These are phyloP conservation scores for Monosporozyma solicola DNA, from an alignment of 805 yeast genomes.

Conservation along the genomic window DNA sequence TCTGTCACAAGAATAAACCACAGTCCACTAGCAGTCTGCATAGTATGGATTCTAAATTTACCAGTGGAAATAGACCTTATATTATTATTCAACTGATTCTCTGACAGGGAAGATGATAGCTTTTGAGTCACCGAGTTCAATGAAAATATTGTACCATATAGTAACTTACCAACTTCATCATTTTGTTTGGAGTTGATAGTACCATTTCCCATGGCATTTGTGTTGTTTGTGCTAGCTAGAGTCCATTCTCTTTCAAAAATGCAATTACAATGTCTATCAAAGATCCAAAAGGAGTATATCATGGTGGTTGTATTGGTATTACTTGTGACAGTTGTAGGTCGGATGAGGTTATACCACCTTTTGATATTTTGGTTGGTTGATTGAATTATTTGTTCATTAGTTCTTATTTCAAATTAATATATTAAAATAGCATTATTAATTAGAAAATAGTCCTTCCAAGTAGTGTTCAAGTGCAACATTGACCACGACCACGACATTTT, in stretches of 20 bases:
- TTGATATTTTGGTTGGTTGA: neutral
- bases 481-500: too few relatives aligned
- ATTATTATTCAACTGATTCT: conserved; percentile 27
- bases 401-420: too few relatives aligned
- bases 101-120: conserved; percentile 20
- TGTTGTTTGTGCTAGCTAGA: conserved; percentile 18
- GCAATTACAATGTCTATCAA: conserved; percentile 88
- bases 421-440: too few relatives aligned
- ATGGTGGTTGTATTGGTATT: neutral
- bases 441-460: too few relatives aligned
- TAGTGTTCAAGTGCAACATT: too few relatives aligned
- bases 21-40: conserved; percentile 71
- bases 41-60: conserved; percentile 67
- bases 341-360: conserved; percentile 31
- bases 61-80: conserved; percentile 49
- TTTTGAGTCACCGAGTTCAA: conserved; percentile 65
- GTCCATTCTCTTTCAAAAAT: conserved; percentile 72
- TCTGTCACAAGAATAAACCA: conserved; percentile 72
- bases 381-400: too few relatives aligned
- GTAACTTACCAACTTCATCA: conserved; percentile 66
- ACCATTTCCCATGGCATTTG: conserved; percentile 16
- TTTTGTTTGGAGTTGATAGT: conserved; percentile 45
- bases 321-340: neutral
- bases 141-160: conserved; percentile 81
- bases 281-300: conserved; percentile 80